These are phyloP conservation scores for Aspergillus taichungensis DNA, from an alignment of 495 filamentous ascomycete genomes.

Conservation along the genomic window DNA sequence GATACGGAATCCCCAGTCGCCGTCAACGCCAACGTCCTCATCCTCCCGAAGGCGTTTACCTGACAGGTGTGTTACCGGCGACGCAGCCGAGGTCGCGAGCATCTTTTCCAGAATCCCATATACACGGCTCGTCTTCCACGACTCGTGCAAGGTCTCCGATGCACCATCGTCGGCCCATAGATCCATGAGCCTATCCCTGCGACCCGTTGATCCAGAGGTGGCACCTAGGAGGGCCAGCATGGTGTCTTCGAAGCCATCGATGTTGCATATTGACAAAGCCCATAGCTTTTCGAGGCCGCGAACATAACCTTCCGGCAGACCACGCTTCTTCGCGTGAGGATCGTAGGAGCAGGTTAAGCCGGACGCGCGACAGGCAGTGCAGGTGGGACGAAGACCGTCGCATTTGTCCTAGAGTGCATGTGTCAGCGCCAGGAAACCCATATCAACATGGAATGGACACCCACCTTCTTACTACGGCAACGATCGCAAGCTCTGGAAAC, in stretches of 20 bases:
- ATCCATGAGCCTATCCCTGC: slow-evolving; percentile 25
- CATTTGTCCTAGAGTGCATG: slow-evolving; percentile 48
- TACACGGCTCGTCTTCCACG: slow-evolving; percentile 48
- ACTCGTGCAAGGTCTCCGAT: slow-evolving; percentile 47
- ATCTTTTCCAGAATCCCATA: slow-evolving; percentile 46
- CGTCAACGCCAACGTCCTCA: slow-evolving; percentile 17
- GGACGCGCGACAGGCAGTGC: slow-evolving; percentile 54
- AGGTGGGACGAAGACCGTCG: slow-evolving; percentile 55
- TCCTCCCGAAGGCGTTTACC: slow-evolving; percentile 33
- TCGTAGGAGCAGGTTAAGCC: slow-evolving; percentile 59
- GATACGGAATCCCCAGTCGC: slow-evolving; percentile 32
- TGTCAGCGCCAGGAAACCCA: too few species aligned
- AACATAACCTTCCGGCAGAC: slow-evolving; percentile 41
- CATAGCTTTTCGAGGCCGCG: slow-evolving; percentile 38
- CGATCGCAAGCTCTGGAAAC: slow-evolving; percentile 66
- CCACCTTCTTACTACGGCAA: slow-evolving; percentile 52
- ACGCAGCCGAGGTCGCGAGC: slow-evolving; percentile 34
- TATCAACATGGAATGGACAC: too few species aligned
- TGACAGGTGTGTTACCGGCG: slow-evolving; percentile 5
- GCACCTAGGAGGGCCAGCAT: slow-evolving; percentile 35
- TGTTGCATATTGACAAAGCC: slow-evolving; percentile 39
- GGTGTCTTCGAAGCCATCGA: slow-evolving; percentile 41
- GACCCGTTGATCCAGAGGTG: slow-evolving; percentile 26
- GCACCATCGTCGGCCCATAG: slow-evolving; percentile 43
- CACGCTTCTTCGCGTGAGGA: slow-evolving; percentile 62